Percentiles rank a stretch among this genome's conserved stretches.
phyloP scores from a whole-genome alignment of 2,329 filamentous ascomycete genomes.

The Fusarium mexicanum region DNA sequence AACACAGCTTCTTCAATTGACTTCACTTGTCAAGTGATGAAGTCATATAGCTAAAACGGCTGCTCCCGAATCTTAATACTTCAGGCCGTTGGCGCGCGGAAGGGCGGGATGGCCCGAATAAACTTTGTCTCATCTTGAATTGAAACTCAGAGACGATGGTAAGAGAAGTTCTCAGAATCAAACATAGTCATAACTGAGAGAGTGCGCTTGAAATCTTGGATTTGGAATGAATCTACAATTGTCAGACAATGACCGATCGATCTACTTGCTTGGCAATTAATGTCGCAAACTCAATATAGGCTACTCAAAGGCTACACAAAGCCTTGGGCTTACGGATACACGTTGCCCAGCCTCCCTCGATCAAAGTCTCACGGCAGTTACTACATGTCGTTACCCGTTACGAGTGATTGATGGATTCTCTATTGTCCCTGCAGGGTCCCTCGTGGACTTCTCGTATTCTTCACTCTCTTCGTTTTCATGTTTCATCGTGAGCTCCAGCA shows the following conservation, averaged over 20 bases:
- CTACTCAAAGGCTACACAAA: background rate
- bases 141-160: background rate
- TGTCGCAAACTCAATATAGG: conserved; percentile 11
- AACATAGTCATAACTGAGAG: background rate
- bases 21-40: background rate
- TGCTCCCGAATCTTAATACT: conserved; percentile 11
- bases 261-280: background rate
- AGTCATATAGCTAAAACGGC: background rate
- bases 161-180: background rate
- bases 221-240: background rate
- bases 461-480: background rate
- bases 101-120: conserved; percentile 40
- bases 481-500: background rate
- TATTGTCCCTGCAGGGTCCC: conserved; percentile 9
- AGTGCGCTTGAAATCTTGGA: background rate
- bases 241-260: background rate
- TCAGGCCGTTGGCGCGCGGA: conserved; percentile 27
- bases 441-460: conserved; percentile 21
- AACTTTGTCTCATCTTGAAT: conserved; percentile 27
- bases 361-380: conserved; percentile 23
- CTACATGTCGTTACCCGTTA: conserved; percentile 20
- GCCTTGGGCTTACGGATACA: conserved; percentile 3
- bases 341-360: conserved; percentile 34
- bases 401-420: conserved; percentile 20
- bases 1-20: background rate